Evolutionary conservation across 2,329 filamentous ascomycete species (phyloP).

Genomic region (Chrysosphaeria jannelii): DNA sequence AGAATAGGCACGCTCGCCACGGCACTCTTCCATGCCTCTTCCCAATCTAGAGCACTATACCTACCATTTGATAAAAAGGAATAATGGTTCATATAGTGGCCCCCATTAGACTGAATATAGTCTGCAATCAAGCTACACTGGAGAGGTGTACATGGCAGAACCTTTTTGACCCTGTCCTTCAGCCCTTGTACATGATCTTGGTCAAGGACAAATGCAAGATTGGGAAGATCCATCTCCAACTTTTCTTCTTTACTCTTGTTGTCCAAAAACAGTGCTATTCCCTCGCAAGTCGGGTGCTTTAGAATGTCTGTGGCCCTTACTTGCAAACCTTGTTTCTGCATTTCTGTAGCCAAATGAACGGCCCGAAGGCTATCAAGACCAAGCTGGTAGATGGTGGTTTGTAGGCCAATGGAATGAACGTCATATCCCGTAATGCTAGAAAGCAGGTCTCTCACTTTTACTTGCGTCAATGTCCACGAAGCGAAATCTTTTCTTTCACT

Average conservation of each 20-base stretch:
- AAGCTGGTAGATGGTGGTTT: constrained; percentile 58
- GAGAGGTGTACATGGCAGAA: constrained; percentile 51
- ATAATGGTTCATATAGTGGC: constrained; percentile 48
- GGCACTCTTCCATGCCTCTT: constrained; percentile 28
- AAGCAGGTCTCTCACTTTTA: no score
- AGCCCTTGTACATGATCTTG: no score
- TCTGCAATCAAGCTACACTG: constrained; percentile 57
- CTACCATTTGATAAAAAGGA: no score
- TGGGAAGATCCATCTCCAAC: no score
- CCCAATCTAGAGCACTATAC: no score
- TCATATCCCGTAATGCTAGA: no score
- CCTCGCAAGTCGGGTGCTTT: constrained; percentile 19
- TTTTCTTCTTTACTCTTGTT: no score
- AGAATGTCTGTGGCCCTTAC: constrained; percentile 47
- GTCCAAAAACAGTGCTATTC: constrained; percentile 1
- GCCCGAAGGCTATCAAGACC: constrained; percentile 80
- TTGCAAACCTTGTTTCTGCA: constrained; percentile 26
- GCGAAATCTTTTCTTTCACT: no score
- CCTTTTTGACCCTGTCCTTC: no score
- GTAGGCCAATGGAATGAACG: no score
- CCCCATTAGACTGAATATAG: constrained; percentile 34
- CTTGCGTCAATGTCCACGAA: no score
- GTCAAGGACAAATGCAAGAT: no score
- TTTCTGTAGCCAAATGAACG: constrained; percentile 38
- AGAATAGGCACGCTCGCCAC: constrained; percentile 35